Evolutionary conservation across 2,329 filamentous ascomycete species (phyloP).

Genomic region (Fusarium oligoseptatum): DNA sequence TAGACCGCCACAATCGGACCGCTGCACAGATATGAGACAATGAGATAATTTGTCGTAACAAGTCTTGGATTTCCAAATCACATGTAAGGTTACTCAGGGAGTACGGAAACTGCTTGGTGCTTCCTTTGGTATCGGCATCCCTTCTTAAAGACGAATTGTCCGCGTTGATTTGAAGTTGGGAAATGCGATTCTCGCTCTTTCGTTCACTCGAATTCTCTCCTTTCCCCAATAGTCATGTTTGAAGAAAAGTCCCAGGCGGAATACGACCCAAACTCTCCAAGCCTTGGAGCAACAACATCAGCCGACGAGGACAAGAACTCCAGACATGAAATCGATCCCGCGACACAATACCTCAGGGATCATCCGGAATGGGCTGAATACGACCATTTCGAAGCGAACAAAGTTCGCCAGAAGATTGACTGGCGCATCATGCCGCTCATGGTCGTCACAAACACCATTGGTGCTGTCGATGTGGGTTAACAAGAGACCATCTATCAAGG

Average conservation of each 20-base stretch:
- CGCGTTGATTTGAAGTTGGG: no score
- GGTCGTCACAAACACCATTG: constrained; percentile 9
- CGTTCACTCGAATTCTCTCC: neutral
- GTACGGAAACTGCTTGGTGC: neutral
- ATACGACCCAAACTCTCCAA: neutral
- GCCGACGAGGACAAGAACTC: neutral
- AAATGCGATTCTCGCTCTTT: neutral
- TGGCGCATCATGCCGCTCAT: constrained; percentile 23
- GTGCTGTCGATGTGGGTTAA: constrained; percentile 13
- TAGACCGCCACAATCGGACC: neutral
- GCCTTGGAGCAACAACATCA: neutral
- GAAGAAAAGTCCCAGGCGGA: accelerated
- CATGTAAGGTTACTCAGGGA: neutral
- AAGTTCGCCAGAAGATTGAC: constrained; percentile 23
- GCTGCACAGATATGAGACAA: neutral
- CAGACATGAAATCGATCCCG: neutral
- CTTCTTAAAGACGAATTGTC: neutral
- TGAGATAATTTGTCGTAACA: neutral
- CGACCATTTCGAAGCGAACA: neutral
- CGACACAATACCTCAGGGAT: neutral
- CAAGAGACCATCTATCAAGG: no score
- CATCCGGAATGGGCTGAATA: neutral
- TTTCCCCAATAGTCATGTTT: neutral
- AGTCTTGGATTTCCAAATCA: neutral
- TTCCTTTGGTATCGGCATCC: neutral